A percentile compares a stretch with the other conserved stretches of the same genome.
These are phyloP conservation scores for Malus hybrid DNA, from an alignment of 331 rosid genomes.

Conservation along the genomic window DNA sequence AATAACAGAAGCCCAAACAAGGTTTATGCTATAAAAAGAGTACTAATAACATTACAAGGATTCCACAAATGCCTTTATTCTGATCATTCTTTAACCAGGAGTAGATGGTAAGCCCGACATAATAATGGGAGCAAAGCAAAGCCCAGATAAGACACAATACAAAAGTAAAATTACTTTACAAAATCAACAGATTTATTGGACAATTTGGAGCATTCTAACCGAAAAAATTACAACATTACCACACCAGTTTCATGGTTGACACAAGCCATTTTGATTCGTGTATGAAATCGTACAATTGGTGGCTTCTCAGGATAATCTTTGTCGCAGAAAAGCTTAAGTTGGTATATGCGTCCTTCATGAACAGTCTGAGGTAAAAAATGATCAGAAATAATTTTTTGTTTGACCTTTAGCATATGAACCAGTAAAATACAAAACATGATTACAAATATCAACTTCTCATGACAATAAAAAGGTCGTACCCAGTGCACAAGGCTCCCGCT, in stretches of 20 bases:
- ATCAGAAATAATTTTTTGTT: neutral
- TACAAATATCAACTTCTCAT: neutral
- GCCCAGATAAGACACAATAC: neutral
- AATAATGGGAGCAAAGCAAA: neutral
- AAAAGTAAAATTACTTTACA: neutral
- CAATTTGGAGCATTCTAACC: neutral
- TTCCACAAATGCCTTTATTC: neutral
- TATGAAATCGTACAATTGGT: conserved; percentile 34
- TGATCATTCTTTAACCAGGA: neutral
- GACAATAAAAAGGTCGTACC: neutral
- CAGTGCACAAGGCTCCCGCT: no score
- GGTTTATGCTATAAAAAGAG: no score
- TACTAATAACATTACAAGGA: neutral
- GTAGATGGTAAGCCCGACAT: neutral
- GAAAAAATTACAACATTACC: conserved; percentile 11
- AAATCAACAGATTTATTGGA: neutral
- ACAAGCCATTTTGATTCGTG: conserved; percentile 36
- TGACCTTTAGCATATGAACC: neutral
- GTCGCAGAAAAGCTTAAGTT: conserved; percentile 32
- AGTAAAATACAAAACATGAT: neutral
- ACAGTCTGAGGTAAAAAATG: conserved; percentile 20
- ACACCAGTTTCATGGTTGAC: conserved; percentile 31
- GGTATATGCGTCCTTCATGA: conserved; percentile 35
- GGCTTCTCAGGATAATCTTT: conserved; percentile 38
- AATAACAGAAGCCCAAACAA: no score